Evolutionary conservation across 441 rosid genomes (phyloP).

Genomic region (Caryocar brasiliense): DNA sequence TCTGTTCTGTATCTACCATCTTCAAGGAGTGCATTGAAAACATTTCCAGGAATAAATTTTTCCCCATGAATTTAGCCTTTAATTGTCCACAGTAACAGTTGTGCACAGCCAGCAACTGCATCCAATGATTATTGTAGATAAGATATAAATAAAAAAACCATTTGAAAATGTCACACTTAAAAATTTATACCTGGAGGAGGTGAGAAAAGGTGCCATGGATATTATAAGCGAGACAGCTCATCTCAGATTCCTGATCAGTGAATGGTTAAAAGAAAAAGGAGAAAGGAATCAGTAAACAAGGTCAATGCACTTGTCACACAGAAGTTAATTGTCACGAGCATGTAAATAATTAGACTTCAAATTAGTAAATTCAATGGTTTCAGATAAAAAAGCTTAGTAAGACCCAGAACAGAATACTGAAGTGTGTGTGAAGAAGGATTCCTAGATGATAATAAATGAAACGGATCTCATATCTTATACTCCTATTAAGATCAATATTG

Average conservation of each 20-base stretch:
- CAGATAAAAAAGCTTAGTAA: conserved; percentile 12
- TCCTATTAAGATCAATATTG: too few species aligned
- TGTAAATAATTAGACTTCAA: conserved; percentile 5
- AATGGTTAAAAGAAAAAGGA: not conserved
- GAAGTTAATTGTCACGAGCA: not conserved
- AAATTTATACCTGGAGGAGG: conserved; percentile 7
- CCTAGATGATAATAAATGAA: conserved; percentile 18
- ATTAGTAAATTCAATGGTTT: conserved; percentile 22
- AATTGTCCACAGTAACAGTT: too few species aligned
- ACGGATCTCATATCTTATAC: too few species aligned
- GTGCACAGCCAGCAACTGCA: too few species aligned
- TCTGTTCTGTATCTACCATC: too few species aligned
- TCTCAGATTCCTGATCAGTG: conserved; percentile 25
- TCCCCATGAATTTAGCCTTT: too few species aligned
- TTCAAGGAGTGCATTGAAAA: too few species aligned
- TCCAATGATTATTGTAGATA: too few species aligned
- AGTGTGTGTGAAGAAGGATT: conserved; percentile 17
- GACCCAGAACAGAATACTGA: conserved; percentile 12
- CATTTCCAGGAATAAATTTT: too few species aligned
- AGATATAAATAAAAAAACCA: too few species aligned
- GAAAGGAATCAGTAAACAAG: conserved; percentile 14
- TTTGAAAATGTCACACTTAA: too few species aligned
- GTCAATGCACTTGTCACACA: conserved; percentile 23
- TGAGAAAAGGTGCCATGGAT: conserved; percentile 12
- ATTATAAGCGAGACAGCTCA: conserved; percentile 17